phyloP scores from a whole-genome alignment of 257 asterid genomes.

The Gentiana straminea region DNA sequence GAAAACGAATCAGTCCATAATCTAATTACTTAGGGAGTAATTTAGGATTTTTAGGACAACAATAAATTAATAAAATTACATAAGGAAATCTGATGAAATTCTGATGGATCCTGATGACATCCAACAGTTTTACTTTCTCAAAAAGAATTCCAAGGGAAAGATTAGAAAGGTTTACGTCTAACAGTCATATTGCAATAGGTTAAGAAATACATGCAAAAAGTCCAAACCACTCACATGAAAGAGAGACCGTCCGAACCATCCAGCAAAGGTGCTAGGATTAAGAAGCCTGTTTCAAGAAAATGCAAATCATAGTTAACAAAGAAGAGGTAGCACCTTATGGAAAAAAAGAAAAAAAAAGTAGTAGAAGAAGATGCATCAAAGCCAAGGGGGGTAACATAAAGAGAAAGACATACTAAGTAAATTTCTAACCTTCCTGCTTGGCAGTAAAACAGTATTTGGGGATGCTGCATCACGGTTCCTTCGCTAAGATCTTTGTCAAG shows the following conservation, averaged over 20 bases:
- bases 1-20: no score
- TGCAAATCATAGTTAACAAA: neutral
- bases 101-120: no score
- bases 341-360: conserved; percentile 7
- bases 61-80: no score
- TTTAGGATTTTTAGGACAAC: no score
- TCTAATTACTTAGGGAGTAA: no score
- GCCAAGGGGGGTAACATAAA: neutral
- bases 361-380: conserved; percentile 1
- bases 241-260: conserved; percentile 99
- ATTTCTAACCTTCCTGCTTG: conserved; percentile 86
- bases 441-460: conserved; percentile 88
- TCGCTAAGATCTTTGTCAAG: conserved; percentile 95
- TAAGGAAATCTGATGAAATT: no score
- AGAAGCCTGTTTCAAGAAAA: conserved; percentile 64
- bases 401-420: neutral
- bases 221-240: conserved; percentile 68
- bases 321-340: neutral
- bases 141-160: no score
- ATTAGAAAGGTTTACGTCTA: no score
- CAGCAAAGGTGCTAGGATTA: conserved; percentile 99
- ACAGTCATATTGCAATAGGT: no score
- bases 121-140: no score
- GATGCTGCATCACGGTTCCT: conserved; percentile 94
- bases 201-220: neutral